Evolutionary conservation across 305 asterid genomes (phyloP).

Genomic region (Fraxinus xanthoxyloides): DNA sequence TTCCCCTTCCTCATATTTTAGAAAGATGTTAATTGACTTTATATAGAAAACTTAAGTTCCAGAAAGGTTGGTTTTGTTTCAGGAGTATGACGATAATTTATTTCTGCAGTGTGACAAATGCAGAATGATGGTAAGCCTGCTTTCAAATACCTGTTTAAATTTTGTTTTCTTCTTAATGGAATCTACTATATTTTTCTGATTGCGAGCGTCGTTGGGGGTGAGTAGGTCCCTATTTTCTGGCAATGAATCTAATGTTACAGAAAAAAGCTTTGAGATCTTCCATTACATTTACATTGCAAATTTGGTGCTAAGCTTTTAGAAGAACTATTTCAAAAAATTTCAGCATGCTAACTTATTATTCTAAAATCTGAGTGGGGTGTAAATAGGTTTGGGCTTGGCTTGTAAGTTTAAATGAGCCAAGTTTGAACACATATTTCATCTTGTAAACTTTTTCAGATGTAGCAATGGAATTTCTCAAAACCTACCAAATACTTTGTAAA

Average conservation of each 20-base stretch:
- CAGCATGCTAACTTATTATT: background rate
- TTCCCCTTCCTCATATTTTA: constrained; percentile 8
- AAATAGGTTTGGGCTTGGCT: background rate
- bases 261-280: constrained; percentile 13
- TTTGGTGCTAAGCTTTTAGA: constrained; percentile 6
- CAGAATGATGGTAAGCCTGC: constrained; percentile 87
- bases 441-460: background rate
- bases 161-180: constrained; percentile 14
- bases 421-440: background rate
- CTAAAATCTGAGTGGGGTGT: background rate
- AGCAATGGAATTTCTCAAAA: background rate
- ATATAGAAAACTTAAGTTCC: background rate
- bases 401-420: background rate
- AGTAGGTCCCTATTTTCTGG: constrained; percentile 18
- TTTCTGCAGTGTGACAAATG: constrained; percentile 99
- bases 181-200: constrained; percentile 13
- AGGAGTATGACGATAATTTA: constrained; percentile 96
- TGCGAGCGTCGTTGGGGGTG: constrained; percentile 5
- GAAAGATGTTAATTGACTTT: constrained; percentile 4
- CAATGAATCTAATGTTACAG: constrained; percentile 10
- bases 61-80: constrained; percentile 26
- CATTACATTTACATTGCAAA: background rate
- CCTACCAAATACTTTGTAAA: background rate
- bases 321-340: constrained; percentile 10
- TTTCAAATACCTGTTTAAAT: constrained; percentile 20